phyloP scores from a whole-genome alignment of 1,284 basidiomycete species.

The Cutaneotrichosporon mucoides region DNA sequence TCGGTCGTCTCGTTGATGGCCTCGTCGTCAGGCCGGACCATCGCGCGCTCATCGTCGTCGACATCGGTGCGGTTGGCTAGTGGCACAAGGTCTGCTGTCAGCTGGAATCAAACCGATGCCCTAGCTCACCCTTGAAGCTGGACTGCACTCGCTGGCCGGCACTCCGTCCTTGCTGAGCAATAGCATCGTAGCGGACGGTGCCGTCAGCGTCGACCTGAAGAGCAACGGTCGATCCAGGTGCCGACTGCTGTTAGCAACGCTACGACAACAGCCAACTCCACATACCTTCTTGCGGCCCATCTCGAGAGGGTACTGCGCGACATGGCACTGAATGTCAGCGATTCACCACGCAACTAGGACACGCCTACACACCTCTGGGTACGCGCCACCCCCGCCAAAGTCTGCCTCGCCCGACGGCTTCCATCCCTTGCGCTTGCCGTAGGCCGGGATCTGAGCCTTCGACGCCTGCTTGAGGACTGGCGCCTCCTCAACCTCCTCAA shows the following conservation, averaged over 20 bases:
- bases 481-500: constrained; percentile 32
- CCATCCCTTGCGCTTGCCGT: constrained; percentile 83
- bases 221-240: constrained; percentile 86
- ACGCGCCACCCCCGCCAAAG: constrained; percentile 90
- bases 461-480: constrained; percentile 22
- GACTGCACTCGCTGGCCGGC: constrained; percentile 83
- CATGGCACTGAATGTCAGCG: constrained; percentile 62
- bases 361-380: constrained; percentile 66
- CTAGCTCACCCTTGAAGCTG: constrained; percentile 69
- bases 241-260: no score
- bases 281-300: constrained; percentile 96
- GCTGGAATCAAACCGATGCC: background rate
- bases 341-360: background rate
- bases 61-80: constrained; percentile 84
- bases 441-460: constrained; percentile 47
- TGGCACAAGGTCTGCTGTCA: constrained; percentile 74
- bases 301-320: constrained; percentile 93
- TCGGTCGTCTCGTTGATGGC: constrained; percentile 84
- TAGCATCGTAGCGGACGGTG: constrained; percentile 93
- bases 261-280: no score
- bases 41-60: constrained; percentile 63
- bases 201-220: constrained; percentile 95
- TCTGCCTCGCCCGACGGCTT: constrained; percentile 75
- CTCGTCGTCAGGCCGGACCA: constrained; percentile 91
- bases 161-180: constrained; percentile 89